Conservation (phyloP, 768 basidiomycete species). For the Calvatia gigantea region DNA sequence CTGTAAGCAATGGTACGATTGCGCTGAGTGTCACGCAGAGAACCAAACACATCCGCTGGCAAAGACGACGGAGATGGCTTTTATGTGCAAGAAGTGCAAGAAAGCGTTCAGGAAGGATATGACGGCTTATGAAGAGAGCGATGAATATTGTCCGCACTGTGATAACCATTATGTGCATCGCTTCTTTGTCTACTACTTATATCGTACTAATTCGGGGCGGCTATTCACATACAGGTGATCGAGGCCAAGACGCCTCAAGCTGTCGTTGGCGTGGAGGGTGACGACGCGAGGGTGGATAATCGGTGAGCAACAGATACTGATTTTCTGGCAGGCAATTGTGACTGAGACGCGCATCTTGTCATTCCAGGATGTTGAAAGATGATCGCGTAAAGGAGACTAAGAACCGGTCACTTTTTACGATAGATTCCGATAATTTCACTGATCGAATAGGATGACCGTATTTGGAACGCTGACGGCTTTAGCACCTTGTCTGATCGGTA, state of each 20-base stretch:
- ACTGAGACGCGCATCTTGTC: slow-evolving; percentile 7
- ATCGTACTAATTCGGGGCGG: too few relatives aligned
- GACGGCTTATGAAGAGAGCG: slow-evolving; percentile 88
- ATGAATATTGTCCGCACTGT: slow-evolving; percentile 97
- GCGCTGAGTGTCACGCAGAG: slow-evolving; percentile 92
- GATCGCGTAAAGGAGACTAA: slow-evolving; percentile 63
- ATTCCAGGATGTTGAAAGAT: slow-evolving; percentile 80
- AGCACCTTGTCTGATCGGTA: neutral
- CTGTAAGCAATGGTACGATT: slow-evolving; percentile 98
- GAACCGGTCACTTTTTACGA: slow-evolving; percentile 44
- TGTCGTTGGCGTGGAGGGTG: slow-evolving; percentile 83
- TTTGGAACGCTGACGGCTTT: neutral
- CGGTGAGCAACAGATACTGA: slow-evolving; percentile 47
- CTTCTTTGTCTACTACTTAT: neutral
- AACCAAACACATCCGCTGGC: slow-evolving; percentile 66
- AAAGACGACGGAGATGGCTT: slow-evolving; percentile 68
- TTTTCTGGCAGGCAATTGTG: neutral
- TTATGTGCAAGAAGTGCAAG: slow-evolving; percentile 55
- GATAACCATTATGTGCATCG: slow-evolving; percentile 96
- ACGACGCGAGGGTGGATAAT: slow-evolving; percentile 84
- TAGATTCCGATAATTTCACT: slow-evolving; percentile 38
- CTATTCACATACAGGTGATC: too few relatives aligned
- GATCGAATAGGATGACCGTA: slow-evolving; percentile 43
- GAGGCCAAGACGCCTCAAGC: slow-evolving; percentile 91
- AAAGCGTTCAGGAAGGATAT: slow-evolving; percentile 98